Evolutionary conservation across 2,329 filamentous ascomycete species (phyloP).

Genomic region (Aspergillus awamori): DNA sequence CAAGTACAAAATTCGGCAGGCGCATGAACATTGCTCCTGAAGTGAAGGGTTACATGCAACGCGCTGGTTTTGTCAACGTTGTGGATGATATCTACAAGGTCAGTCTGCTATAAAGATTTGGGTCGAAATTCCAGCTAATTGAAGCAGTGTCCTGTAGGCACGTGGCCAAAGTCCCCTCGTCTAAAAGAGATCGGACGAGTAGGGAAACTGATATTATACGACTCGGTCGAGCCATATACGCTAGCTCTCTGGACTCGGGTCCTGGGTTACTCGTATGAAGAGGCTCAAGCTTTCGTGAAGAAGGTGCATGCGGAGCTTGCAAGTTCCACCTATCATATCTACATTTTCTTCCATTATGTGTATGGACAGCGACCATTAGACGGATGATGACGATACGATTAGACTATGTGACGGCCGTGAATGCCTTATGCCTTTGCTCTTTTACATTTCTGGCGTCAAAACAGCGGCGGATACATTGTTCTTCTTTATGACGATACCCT

Average conservation of each 20-base stretch:
- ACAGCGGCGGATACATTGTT: neutral
- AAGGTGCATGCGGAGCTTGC: constrained; percentile 33
- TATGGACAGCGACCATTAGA: constrained; percentile 36
- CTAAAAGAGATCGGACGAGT: constrained; percentile 41
- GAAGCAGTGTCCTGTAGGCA: constrained; percentile 36
- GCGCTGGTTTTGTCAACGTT: constrained; percentile 37
- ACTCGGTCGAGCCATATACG: constrained; percentile 42
- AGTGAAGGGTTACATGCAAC: constrained; percentile 32
- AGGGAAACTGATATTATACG: constrained; percentile 33
- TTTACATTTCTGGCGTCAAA: neutral
- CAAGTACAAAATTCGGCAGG: constrained; percentile 39
- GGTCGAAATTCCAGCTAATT: neutral
- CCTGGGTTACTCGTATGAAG: constrained; percentile 36
- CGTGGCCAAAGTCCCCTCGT: constrained; percentile 38
- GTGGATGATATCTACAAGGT: constrained; percentile 42
- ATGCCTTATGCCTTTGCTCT: constrained; percentile 7
- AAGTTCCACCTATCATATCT: constrained; percentile 30
- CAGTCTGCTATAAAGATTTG: neutral
- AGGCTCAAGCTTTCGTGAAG: constrained; percentile 34
- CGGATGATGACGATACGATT: constrained; percentile 14
- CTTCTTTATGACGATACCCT: neutral
- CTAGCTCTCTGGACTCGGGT: constrained; percentile 44
- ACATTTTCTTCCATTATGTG: constrained; percentile 35
- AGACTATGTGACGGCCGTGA: neutral
- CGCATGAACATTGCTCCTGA: constrained; percentile 37